A percentile compares a stretch with the other conserved stretches of the same genome.
These are phyloP conservation scores for Aureobasidium melanogenum DNA, from an alignment of 2,329 filamentous ascomycete species.

Conservation along the genomic window DNA sequence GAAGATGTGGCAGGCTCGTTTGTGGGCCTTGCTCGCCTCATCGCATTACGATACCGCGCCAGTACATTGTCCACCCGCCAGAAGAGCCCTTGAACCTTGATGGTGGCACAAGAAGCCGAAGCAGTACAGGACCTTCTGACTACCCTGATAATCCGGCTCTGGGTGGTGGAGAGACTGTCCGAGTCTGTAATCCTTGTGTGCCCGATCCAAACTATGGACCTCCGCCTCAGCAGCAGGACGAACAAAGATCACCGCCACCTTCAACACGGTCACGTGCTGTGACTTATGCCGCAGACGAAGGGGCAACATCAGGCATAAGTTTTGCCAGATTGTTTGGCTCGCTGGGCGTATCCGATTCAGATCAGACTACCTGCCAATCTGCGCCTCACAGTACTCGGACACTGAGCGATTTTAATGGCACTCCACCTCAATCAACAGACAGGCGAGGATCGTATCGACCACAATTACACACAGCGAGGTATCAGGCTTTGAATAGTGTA, in stretches of 20 bases:
- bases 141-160: constrained; percentile 39
- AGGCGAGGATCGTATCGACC: constrained; percentile 5
- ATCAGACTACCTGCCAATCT: not conserved
- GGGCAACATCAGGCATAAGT: not conserved
- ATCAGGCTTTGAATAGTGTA: constrained; percentile 8
- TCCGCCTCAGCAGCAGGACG: constrained; percentile 13
- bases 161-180: constrained; percentile 58
- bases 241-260: constrained; percentile 7
- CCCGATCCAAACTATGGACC: constrained; percentile 43
- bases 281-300: constrained; percentile 2
- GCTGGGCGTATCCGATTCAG: not conserved
- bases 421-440: not conserved
- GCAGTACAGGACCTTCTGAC: constrained; percentile 21
- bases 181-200: constrained; percentile 65
- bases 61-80: constrained; percentile 81
- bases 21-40: constrained; percentile 87
- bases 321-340: constrained; percentile 8
- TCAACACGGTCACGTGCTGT: constrained; percentile 14
- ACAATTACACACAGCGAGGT: constrained; percentile 5
- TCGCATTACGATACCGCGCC: constrained; percentile 85
- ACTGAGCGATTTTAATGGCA: not conserved
- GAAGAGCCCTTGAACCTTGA: constrained; percentile 21
- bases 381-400: constrained; percentile 3
- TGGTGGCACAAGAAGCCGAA: constrained; percentile 35
- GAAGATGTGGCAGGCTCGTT: constrained; percentile 90